phyloP scores from a whole-genome alignment of 2,329 filamentous ascomycete species.

The Ophiostoma quercus region DNA sequence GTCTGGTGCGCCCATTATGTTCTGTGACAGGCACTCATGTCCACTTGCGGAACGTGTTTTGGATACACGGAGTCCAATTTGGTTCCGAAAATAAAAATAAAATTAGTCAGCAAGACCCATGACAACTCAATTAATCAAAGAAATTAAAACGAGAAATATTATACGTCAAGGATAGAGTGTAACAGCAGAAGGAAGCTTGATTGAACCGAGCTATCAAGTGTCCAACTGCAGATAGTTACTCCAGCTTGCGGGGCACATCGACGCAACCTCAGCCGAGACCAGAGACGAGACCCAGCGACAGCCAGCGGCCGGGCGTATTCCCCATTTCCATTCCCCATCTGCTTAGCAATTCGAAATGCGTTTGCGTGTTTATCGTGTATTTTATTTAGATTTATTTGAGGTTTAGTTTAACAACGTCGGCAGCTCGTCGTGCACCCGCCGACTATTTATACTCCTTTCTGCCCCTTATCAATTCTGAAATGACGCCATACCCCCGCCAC shows the following conservation, averaged over 20 bases:
- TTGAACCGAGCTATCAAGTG: background rate
- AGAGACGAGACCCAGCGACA: background rate
- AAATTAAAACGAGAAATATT: no score
- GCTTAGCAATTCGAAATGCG: background rate
- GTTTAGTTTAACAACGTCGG: background rate
- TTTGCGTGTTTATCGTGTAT: background rate
- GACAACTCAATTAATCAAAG: no score
- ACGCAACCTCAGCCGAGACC: background rate
- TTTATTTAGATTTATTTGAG: background rate
- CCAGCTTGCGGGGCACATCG: background rate
- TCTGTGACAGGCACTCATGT: background rate
- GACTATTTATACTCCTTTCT: slow-evolving; percentile 5
- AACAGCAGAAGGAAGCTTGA: background rate
- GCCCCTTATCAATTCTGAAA: slow-evolving; percentile 10
- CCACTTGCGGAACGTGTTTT: background rate
- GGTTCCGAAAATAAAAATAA: background rate
- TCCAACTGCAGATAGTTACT: background rate
- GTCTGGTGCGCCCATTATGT: no score
- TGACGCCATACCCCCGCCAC: slow-evolving; percentile 18
- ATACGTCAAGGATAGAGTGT: background rate
- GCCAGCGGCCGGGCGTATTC: background rate
- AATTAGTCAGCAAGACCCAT: background rate
- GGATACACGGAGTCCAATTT: background rate
- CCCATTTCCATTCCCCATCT: background rate
- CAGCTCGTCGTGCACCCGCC: background rate